Conservation (phyloP, 345 rosid species). For the Moringa oleifera region DNA sequence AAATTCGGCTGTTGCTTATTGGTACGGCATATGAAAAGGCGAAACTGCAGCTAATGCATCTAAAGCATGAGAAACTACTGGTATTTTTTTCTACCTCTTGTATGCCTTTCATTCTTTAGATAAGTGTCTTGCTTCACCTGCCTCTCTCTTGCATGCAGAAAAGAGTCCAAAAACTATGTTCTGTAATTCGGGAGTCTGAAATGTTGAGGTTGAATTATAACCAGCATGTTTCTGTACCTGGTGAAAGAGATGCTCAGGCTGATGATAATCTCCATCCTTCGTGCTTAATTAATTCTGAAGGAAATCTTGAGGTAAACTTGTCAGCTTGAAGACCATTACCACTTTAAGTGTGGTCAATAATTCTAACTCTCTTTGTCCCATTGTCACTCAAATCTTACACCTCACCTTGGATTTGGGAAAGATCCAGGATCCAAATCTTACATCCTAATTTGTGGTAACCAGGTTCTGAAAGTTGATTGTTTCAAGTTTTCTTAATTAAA, state of each 20-base stretch:
- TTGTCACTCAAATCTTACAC: too few relatives aligned
- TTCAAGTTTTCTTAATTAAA: too few relatives aligned
- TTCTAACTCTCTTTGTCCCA: constrained; percentile 9
- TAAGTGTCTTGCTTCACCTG: constrained; percentile 17
- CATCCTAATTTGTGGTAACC: too few relatives aligned
- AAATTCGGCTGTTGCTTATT: constrained; percentile 42
- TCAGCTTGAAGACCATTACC: constrained; percentile 18
- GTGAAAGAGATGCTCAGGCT: constrained; percentile 17
- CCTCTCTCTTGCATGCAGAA: constrained; percentile 45
- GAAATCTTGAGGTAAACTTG: constrained; percentile 41
- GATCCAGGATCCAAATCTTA: too few relatives aligned
- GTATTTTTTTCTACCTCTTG: constrained; percentile 33
- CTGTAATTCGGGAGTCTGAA: constrained; percentile 45
- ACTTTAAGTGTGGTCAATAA: constrained; percentile 13
- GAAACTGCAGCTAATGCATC: constrained; percentile 47
- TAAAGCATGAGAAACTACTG: constrained; percentile 52
- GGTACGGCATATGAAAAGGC: constrained; percentile 65
- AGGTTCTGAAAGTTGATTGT: too few relatives aligned
- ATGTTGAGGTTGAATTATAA: constrained; percentile 36
- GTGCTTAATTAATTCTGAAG: constrained; percentile 18
- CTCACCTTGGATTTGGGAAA: too few relatives aligned
- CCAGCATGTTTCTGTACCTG: constrained; percentile 23
- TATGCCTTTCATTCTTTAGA: constrained; percentile 1
- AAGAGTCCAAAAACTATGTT: constrained; percentile 35
- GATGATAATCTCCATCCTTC: constrained; percentile 18